Percentiles rank a stretch among this genome's conserved stretches.
phyloP scores from a whole-genome alignment of 768 basidiomycete species.

The Podaxis sp. region DNA sequence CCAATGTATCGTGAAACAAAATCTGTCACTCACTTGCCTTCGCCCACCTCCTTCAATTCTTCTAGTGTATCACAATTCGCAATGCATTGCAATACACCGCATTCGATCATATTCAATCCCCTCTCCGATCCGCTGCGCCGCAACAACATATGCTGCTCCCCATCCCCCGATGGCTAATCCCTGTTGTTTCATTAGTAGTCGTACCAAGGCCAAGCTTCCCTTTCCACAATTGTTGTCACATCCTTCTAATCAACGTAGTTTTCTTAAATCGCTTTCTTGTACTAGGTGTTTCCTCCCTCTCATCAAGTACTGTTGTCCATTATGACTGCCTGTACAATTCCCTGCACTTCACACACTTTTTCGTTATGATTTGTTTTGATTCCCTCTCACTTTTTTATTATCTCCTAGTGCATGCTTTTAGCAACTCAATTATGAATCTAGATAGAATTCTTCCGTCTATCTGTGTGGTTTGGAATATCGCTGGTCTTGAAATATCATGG shows the following conservation, averaged over 20 bases:
- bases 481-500: not conserved
- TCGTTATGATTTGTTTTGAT: slow-evolving; percentile 5
- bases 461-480: not conserved
- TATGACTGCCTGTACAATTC: slow-evolving; percentile 1
- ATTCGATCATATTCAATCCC: not conserved
- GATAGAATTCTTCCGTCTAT: slow-evolving; percentile 7
- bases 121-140: not conserved
- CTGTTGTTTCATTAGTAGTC: slow-evolving; percentile 13
- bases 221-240: not conserved
- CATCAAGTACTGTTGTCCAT: slow-evolving; percentile 5
- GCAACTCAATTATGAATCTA: slow-evolving; percentile 10
- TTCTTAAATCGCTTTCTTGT: slow-evolving; percentile 6
- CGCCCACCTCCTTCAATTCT: not conserved
- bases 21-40: slow-evolving; percentile 3
- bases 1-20: slow-evolving; percentile 14
- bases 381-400: not conserved
- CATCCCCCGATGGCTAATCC: slow-evolving; percentile 7
- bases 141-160: slow-evolving; percentile 9
- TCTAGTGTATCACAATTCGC: slow-evolving; percentile 8
- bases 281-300: not conserved
- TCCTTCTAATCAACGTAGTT: slow-evolving; percentile 6
- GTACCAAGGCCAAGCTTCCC: not conserved
- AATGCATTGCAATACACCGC: not conserved
- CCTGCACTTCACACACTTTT: not conserved
- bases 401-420: slow-evolving; percentile 9